Percentiles rank a stretch among this genome's conserved stretches.
Evolutionary conservation across 2,329 filamentous ascomycete genomes (phyloP).

Genomic region (Aureobasidium sp.): DNA sequence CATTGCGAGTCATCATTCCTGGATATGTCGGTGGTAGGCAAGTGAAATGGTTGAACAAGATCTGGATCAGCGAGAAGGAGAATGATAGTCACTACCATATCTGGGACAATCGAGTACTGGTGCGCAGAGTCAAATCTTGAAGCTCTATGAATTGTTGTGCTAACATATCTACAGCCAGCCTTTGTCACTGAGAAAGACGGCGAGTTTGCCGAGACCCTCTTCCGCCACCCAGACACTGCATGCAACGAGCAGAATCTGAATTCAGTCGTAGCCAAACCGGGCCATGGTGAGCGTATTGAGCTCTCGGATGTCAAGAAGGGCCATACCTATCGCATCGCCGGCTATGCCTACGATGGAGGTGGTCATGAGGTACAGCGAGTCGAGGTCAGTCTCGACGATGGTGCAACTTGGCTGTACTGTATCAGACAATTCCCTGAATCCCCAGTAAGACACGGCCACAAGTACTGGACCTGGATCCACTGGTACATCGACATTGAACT

Average conservation of each 20-base stretch:
- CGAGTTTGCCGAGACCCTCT: slow-evolving; percentile 38
- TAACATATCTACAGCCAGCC: slow-evolving; percentile 29
- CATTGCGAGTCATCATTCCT: slow-evolving; percentile 33
- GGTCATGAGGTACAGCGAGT: slow-evolving; percentile 43
- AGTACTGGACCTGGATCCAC: slow-evolving; percentile 47
- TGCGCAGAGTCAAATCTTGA: background rate
- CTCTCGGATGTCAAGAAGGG: slow-evolving; percentile 30
- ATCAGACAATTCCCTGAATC: slow-evolving; percentile 40
- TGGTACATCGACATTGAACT: slow-evolving; percentile 44
- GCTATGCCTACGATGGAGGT: slow-evolving; percentile 43
- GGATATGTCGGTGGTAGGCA: slow-evolving; percentile 34
- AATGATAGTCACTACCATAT: slow-evolving; percentile 39
- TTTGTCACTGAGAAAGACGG: slow-evolving; percentile 43
- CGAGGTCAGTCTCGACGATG: slow-evolving; percentile 40
- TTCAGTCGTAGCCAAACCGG: slow-evolving; percentile 38
- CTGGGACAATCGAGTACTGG: slow-evolving; percentile 41
- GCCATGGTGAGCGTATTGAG: slow-evolving; percentile 36
- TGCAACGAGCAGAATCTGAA: slow-evolving; percentile 44
- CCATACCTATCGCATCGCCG: slow-evolving; percentile 36
- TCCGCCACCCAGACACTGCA: slow-evolving; percentile 39
- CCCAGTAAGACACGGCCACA: slow-evolving; percentile 43
- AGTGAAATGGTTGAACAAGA: slow-evolving; percentile 34
- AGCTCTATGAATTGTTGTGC: background rate
- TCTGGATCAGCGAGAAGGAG: slow-evolving; percentile 34
- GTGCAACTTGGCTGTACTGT: slow-evolving; percentile 41